Base-by-base conservation (phyloP, 805 yeast genomes). In the Nakazawaea laoshanensis region DNA sequence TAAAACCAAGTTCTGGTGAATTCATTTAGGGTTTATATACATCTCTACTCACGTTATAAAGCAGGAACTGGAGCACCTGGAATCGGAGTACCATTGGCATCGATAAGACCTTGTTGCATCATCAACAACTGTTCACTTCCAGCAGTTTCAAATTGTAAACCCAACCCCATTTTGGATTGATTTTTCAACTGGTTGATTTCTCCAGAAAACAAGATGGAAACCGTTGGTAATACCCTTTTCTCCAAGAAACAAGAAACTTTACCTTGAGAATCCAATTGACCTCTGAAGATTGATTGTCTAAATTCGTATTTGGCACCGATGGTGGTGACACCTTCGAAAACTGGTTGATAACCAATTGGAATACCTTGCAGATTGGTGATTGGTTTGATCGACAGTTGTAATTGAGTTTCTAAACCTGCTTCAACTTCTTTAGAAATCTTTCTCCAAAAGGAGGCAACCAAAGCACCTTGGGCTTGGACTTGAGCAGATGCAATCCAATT, bases 261-360 rank as follows among this genome's bases (percentile, higher is more conserved):
- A 62, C 98, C 98, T 40, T 71, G 67, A 32, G 94, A 76, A 63
- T 87, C 96, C 41, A 92, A 53, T 61, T 88, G 94, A 53, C 96
- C 96, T 63, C 98, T 78, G 75, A 87, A 87, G 35, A 86, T 79
- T 38, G 94, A 80, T 63, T 86, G 94, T 67, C 96, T 86, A 73
- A 86, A 92, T 67, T 92, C 97, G 63, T 89, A 89, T 65, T 89
- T 92, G 50, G 95, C 95, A 63, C 96, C 98, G 37, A 89, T 56
- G 40, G 96, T 83, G 48, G 98, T 88, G 50, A 74, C 71, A 53
- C 95, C 97, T 54, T 89, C 96, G 39, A 88, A 68, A 27, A 80
- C 77, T 21, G 94, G 84, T 55, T 84, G 86, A 48, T 77, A 74
- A 40, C 89, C 88, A 43, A 83, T 75, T 52, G 89, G 82, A 34